Base-by-base conservation (phyloP, 179 eudicot species). In the Nepenthes alata region DNA sequence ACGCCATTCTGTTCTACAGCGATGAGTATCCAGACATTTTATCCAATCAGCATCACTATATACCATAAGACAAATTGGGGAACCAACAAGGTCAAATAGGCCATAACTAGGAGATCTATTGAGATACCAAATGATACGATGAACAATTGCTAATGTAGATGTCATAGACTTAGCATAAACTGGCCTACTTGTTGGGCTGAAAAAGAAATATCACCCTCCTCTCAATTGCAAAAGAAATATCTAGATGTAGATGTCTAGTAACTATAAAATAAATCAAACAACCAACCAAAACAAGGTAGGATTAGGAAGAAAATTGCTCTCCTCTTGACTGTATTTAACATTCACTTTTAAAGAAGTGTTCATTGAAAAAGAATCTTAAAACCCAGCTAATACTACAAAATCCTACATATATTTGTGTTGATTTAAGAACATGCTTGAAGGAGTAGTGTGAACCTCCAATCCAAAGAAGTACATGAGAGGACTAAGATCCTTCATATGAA, bases 401-500 rank as follows among this genome's bases (percentile, higher is more conserved):
- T 50, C 53, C 53, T 50, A 11, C 4, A 2, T 50, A 11, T 50
- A 11, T 50, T 50, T 50, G 11, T 50, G 53, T 3, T 11, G 53
- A 10, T 10, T 3, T 10, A 50, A 0, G 11, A 11, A 50, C 6
- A 10, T 25, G 11, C 12, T 3, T 4, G 11, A 10, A 5, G 1
- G 11, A 11, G 53, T 50, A 50, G 53, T 5, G 0, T 25, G 34
- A 5, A 53, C 35, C 10, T 53, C 57, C 13, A 25, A 11, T 2
- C 57, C 57, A 6, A 25, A 13, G 11, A 50, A 50, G 11, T 50
- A 50, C 53, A 5, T 0, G 6, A 50, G 11, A 50, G 13, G n/a
- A 13, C 16, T 44, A 8, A 61, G 15, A 49, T 61, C 64, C 37
- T 47, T 61, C 64, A 61, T 61, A 49, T 61, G 44, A 35, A 61